A percentile compares a stretch with the other conserved stretches of the same genome.
Evolutionary conservation across 2,329 filamentous ascomycete genomes (phyloP).

Genomic region (Cylindrodendrum hubeiense): DNA sequence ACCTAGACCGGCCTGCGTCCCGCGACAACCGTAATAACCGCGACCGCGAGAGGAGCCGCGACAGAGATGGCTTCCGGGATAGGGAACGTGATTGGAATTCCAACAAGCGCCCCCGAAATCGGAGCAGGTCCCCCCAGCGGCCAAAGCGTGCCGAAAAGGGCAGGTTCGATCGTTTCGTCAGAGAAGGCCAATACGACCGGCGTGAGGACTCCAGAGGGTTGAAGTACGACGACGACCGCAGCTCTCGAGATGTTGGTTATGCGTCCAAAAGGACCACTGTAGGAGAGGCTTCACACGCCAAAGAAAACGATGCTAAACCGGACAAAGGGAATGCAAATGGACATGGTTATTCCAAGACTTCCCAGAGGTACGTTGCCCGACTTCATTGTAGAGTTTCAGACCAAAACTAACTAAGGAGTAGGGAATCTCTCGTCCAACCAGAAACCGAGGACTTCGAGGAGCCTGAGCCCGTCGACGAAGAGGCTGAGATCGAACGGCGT

Average conservation of each 20-base stretch:
- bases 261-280: conserved; percentile 73
- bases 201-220: conserved; percentile 39
- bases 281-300: conserved; percentile 68
- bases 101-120: conserved; percentile 68
- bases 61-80: conserved; percentile 54
- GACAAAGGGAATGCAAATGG: conserved; percentile 60
- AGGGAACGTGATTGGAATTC: conserved; percentile 58
- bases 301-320: conserved; percentile 77
- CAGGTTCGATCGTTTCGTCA: conserved; percentile 50
- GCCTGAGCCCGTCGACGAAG: conserved; percentile 79
- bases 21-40: conserved; percentile 66
- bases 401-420: conserved; percentile 30
- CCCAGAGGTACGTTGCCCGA: conserved; percentile 31
- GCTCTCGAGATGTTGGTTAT: conserved; percentile 62
- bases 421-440: conserved; percentile 31
- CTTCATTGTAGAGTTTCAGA: not conserved
- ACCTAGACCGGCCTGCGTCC: conserved; percentile 65
- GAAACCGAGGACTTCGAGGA: conserved; percentile 62
- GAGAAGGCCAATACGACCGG: conserved; percentile 45
- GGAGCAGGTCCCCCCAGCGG: conserved; percentile 64
- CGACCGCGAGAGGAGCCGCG: conserved; percentile 57
- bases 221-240: conserved; percentile 60
- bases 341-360: conserved; percentile 31
- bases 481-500: conserved; percentile 85
- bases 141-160: conserved; percentile 53